phyloP scores from a whole-genome alignment of 768 basidiomycete genomes.

The Termitomyces sp. region DNA sequence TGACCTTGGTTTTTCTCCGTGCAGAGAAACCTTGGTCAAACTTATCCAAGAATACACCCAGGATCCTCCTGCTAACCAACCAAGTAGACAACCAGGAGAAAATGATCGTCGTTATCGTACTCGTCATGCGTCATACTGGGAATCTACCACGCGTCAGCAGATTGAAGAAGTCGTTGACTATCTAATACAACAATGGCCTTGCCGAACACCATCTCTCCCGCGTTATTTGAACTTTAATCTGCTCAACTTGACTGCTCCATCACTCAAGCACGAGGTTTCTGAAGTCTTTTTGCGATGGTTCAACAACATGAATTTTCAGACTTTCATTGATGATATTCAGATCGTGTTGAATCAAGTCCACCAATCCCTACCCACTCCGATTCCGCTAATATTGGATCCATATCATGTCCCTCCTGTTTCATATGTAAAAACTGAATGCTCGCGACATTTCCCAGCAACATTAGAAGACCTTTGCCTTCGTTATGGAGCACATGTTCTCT shows the following conservation, averaged over 20 bases:
- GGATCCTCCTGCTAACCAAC: not conserved
- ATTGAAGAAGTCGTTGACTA: conserved; percentile 3
- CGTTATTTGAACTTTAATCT: not conserved
- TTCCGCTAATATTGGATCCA: not conserved
- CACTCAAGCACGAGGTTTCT: not conserved
- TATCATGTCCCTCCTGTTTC: not conserved
- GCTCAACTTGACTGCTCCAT: not conserved
- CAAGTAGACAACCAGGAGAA: conserved; percentile 1
- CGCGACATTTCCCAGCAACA: not conserved
- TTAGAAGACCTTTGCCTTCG: not conserved
- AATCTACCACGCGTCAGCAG: not conserved
- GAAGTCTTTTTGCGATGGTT: conserved; percentile 9
- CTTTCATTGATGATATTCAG: conserved; percentile 13
- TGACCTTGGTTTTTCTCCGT: conserved; percentile 14
- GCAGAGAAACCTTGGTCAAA: conserved; percentile 2
- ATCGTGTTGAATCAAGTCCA: conserved; percentile 1
- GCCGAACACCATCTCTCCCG: conserved; percentile 1
- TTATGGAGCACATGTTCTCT: not conserved
- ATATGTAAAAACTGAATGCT: not conserved
- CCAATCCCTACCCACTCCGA: not conserved
- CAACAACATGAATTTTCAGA: conserved; percentile 12
- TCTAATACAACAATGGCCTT: conserved; percentile 19
- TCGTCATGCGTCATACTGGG: conserved; percentile 4
- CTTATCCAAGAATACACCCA: not conserved
- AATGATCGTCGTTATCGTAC: not conserved